phyloP scores from a whole-genome alignment of 768 basidiomycete genomes.

The Daedalea quercina region DNA sequence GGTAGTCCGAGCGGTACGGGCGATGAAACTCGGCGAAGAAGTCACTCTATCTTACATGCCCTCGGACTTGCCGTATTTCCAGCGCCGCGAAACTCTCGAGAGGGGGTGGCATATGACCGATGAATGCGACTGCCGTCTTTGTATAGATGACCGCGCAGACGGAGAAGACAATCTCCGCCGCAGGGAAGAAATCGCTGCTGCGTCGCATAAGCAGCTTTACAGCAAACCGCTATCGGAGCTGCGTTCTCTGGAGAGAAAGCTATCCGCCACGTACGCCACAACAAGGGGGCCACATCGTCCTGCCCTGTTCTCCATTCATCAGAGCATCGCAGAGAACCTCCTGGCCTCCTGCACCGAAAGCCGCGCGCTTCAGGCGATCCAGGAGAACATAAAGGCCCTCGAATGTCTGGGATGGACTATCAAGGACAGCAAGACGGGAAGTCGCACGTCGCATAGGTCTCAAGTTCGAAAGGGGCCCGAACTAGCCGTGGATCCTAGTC shows the following conservation, averaged over 20 bases:
- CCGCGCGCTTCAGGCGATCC: not conserved
- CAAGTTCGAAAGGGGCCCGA: not conserved
- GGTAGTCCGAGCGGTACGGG: constrained; percentile 23
- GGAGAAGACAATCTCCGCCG: constrained; percentile 3
- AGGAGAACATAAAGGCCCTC: not conserved
- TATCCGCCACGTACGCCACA: not conserved
- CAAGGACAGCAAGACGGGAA: not conserved
- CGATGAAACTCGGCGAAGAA: constrained; percentile 22
- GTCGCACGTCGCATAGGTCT: not conserved
- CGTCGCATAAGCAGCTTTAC: not conserved
- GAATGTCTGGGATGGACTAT: not conserved
- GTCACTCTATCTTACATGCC: constrained; percentile 5
- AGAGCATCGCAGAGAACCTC: not conserved
- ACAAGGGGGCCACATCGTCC: not conserved
- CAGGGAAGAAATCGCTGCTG: not conserved
- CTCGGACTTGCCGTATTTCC: not conserved
- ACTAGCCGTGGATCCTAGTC: not conserved
- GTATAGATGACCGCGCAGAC: constrained; percentile 10
- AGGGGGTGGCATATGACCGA: constrained; percentile 6
- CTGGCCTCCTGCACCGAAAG: not conserved
- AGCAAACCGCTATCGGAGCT: not conserved
- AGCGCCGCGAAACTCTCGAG: constrained; percentile 5
- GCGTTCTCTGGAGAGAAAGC: not conserved
- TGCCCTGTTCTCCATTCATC: not conserved
- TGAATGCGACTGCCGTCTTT: constrained; percentile 10